Base-by-base conservation (phyloP, 768 basidiomycete species). In the Baorangia bicolor region DNA sequence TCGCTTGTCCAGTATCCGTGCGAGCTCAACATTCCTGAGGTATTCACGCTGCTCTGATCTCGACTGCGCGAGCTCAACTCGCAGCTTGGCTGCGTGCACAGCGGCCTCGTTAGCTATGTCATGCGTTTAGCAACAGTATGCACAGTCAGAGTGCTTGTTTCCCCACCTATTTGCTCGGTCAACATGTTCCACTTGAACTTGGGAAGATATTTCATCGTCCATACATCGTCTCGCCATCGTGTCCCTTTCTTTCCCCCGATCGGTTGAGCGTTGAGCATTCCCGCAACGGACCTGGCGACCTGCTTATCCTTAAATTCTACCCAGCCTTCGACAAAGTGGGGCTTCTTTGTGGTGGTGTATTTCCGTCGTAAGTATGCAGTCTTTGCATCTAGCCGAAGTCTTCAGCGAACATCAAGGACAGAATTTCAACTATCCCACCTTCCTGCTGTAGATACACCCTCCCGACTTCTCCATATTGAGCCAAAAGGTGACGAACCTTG, bases 111-210 rank as follows among this genome's bases (percentile, higher is more conserved):
- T 91, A 28, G 95, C 97, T 98, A 60, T 34, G 18, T 54, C 49
- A 37, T 49, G 21, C 21, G 14, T 51, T 62, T 18, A 67, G 62
- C 41, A 27, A 62, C 7, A 16, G 37, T 12, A 38, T 20, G 14
- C 33, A 49, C 51, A 23, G 41, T 28, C 12, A 53, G 38, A 43
- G 5, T 3, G 27, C n/a, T 23, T 18, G 14, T n/a, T 44, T 18
- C 81, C 94, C 71, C 68, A 96, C 96, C 94, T 63, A 99, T 88
- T 81, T 98, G 96, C 73, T 98, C 97, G 7, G 93, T 95, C 55
- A 99, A 77, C 96, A 97, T 97, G 73, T 90, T 86, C 97, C 97
- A 99, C 66, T 95, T 97, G 80, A 98, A 99, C 66, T 86, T 90
- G 10, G 95, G 95, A 55, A 99, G 76, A 70, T 99, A 99, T 69